Evolutionary conservation across 176 grass and related monocot genomes (phyloP).

Genomic region (Guadua angustifolia): DNA sequence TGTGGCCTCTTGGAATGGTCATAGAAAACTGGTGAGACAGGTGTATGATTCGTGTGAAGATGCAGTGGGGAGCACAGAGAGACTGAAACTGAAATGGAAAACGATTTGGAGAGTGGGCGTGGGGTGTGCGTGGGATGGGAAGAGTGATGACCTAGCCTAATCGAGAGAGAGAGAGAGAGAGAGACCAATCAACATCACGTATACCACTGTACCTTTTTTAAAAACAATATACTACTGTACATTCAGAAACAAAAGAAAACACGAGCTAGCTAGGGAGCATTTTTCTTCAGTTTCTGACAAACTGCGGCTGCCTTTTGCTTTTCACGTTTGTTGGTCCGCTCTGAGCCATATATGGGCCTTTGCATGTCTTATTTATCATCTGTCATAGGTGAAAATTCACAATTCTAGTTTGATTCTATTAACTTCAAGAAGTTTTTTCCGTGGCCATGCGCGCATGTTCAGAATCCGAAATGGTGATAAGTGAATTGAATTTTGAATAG

Average conservation of each 20-base stretch:
- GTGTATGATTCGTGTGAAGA: constrained; percentile 21
- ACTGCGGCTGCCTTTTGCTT: constrained; percentile 1
- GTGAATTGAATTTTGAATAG: background rate
- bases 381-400: background rate
- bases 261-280: background rate
- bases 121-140: background rate
- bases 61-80: background rate
- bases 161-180: background rate
- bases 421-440: background rate
- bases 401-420: background rate
- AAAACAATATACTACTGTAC: background rate
- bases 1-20: constrained; percentile 48
- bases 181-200: constrained; percentile 14
- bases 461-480: background rate
- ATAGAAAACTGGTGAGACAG: constrained; percentile 34
- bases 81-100: constrained; percentile 24
- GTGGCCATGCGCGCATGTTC: background rate
- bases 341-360: background rate
- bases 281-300: background rate
- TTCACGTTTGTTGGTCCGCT: background rate
- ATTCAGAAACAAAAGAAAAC: background rate
- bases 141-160: background rate
- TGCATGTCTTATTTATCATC: background rate
- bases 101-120: constrained; percentile 9
- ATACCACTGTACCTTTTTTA: background rate